Evolutionary conservation across 306 rosid species (phyloP).

Genomic region (Quercus aquifolioides): DNA sequence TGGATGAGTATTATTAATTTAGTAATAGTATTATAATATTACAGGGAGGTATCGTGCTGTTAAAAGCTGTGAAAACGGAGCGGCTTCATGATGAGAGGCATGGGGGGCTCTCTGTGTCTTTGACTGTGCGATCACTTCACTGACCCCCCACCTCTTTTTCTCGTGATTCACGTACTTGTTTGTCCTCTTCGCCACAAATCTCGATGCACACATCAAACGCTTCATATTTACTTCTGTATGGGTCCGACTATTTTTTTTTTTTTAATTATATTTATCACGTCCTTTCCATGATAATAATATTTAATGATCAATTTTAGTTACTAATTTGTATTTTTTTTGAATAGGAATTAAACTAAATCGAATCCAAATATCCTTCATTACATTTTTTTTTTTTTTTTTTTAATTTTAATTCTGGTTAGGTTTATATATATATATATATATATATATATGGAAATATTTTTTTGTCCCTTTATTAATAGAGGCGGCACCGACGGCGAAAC

Average conservation of each 20-base stretch:
- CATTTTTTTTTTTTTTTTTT: too few relatives aligned
- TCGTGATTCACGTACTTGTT: constrained; percentile 29
- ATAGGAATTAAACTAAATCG: too few relatives aligned
- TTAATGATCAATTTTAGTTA: too few relatives aligned
- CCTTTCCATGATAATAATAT: too few relatives aligned
- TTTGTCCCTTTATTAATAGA: neutral
- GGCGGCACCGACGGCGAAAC: constrained; percentile 70
- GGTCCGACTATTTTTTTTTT: neutral
- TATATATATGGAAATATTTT: neutral
- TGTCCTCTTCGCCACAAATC: constrained; percentile 28
- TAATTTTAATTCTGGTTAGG: too few relatives aligned
- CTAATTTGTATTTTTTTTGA: too few relatives aligned
- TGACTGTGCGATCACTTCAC: neutral
- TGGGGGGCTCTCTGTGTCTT: constrained; percentile 17
- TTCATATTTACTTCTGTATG: neutral
- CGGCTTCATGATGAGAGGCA: constrained; percentile 33
- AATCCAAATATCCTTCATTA: too few relatives aligned
- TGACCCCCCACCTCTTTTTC: neutral
- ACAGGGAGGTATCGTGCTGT: too few relatives aligned
- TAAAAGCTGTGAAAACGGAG: constrained; percentile 1
- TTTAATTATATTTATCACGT: too few relatives aligned
- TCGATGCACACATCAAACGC: neutral
- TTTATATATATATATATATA: too few relatives aligned
- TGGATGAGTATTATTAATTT: too few relatives aligned
- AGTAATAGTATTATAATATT: too few relatives aligned